Percentiles rank a stretch among this genome's conserved stretches.
Evolutionary conservation across 2,329 filamentous ascomycete species (phyloP).

Genomic region (Trichoderma hamatum): DNA sequence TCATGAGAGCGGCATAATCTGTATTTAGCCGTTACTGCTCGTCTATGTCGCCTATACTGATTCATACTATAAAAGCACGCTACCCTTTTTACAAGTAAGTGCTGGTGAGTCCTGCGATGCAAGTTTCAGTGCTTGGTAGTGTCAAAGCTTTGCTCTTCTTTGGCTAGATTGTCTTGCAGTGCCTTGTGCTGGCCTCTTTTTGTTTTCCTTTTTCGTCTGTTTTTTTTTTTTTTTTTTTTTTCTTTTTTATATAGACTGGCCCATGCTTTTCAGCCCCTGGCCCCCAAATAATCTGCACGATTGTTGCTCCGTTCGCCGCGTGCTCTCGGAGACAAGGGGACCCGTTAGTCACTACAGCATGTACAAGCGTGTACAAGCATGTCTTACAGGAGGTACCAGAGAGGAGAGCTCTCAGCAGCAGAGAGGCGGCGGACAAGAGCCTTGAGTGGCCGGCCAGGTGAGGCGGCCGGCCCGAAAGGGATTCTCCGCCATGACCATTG

Average conservation of each 20-base stretch:
- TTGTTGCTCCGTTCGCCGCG: constrained; percentile 20
- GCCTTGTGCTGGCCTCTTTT: neutral
- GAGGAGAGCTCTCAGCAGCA: neutral
- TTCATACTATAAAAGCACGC: neutral
- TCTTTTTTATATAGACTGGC: neutral
- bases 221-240: neutral
- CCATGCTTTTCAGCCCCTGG: constrained; percentile 7
- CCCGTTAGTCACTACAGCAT: neutral
- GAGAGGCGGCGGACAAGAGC: constrained; percentile 7
- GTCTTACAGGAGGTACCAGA: no score
- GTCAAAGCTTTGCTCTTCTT: constrained; percentile 1
- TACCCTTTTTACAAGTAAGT: neutral
- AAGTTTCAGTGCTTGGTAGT: neutral
- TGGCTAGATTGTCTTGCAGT: neutral
- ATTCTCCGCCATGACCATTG: constrained; percentile 12
- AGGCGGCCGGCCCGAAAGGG: constrained; percentile 28
- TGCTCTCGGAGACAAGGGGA: constrained; percentile 20
- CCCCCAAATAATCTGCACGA: constrained; percentile 16
- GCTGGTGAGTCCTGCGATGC: neutral
- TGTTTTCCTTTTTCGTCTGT: neutral
- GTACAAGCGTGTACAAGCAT: neutral
- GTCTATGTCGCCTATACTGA: neutral
- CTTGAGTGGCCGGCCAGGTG: constrained; percentile 6
- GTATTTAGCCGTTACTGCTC: neutral
- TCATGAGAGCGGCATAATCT: neutral